phyloP scores from a whole-genome alignment of 1,284 basidiomycete genomes.

The Ceraceosorus guamensis region DNA sequence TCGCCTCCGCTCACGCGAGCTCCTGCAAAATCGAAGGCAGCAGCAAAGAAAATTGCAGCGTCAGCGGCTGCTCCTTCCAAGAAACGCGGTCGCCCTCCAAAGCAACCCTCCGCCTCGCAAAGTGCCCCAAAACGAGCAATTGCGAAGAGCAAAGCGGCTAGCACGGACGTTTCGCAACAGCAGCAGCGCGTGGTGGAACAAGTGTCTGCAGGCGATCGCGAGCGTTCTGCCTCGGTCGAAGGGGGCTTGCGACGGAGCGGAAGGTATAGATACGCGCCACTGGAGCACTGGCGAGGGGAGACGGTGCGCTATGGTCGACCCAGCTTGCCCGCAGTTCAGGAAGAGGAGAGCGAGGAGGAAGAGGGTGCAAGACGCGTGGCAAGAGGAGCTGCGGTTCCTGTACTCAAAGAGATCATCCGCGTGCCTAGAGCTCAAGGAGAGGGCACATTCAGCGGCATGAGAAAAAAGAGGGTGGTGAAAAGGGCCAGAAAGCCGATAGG shows the following conservation, averaged over 20 bases:
- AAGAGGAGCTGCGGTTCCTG: slow-evolving; percentile 62
- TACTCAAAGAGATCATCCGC: slow-evolving; percentile 65
- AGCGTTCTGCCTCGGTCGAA: slow-evolving; percentile 9
- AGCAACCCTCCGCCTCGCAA: background rate
- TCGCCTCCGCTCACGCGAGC: slow-evolving; percentile 2
- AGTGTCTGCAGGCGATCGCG: slow-evolving; percentile 13
- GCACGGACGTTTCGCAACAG: too few species aligned
- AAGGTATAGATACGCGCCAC: slow-evolving; percentile 65
- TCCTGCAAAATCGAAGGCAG: slow-evolving; percentile 12
- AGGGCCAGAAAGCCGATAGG: slow-evolving; percentile 20
- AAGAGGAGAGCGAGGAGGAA: slow-evolving; percentile 14
- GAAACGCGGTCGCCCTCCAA: background rate
- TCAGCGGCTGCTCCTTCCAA: too few species aligned
- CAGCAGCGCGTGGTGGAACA: slow-evolving; percentile 15
- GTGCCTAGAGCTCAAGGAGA: slow-evolving; percentile 62
- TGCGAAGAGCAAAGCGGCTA: too few species aligned
- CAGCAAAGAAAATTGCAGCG: slow-evolving; percentile 11
- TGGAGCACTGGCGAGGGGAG: slow-evolving; percentile 91
- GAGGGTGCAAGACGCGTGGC: too few species aligned
- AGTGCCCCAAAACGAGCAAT: too few species aligned
- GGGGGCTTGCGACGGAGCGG: slow-evolving; percentile 68
- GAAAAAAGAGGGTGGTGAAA: background rate
- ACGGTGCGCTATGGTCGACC: slow-evolving; percentile 63
- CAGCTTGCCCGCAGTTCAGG: slow-evolving; percentile 10
- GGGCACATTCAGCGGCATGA: slow-evolving; percentile 43